phyloP scores from a whole-genome alignment of 345 rosid genomes.

The Eucalyptus decipiens region DNA sequence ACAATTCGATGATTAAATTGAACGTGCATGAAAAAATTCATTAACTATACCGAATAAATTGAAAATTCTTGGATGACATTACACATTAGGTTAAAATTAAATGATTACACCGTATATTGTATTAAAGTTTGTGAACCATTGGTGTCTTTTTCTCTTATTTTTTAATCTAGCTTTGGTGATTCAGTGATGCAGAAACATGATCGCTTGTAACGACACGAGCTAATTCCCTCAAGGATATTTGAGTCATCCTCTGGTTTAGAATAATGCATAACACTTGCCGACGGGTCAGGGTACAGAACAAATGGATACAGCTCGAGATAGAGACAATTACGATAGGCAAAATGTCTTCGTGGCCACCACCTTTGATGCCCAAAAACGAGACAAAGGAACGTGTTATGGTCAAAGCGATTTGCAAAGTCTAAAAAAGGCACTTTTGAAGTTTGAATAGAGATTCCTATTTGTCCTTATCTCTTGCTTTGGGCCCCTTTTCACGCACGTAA shows the following conservation, averaged over 20 bases:
- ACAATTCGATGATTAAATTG: too few species aligned
- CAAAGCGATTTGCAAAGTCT: background rate
- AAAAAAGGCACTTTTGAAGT: background rate
- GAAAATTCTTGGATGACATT: too few species aligned
- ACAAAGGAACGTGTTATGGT: background rate
- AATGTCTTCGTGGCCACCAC: background rate
- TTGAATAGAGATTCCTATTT: background rate
- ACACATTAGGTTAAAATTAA: too few species aligned
- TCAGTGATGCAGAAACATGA: background rate
- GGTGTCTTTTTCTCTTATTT: background rate
- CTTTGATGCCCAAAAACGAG: background rate
- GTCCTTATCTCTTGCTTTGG: background rate
- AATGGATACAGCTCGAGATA: background rate
- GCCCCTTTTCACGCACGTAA: background rate
- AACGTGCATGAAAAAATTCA: too few species aligned
- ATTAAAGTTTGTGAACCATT: rapidly evolving
- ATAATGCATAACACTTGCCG: background rate
- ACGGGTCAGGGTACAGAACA: background rate
- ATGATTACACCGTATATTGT: rapidly evolving
- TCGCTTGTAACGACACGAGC: background rate
- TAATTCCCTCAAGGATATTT: background rate
- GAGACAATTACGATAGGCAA: background rate
- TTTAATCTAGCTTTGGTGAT: background rate
- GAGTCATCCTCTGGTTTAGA: background rate
- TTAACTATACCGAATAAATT: rapidly evolving